Evolutionary conservation across 2,329 filamentous ascomycete species (phyloP).

Genomic region (Pyrenophora graminea): DNA sequence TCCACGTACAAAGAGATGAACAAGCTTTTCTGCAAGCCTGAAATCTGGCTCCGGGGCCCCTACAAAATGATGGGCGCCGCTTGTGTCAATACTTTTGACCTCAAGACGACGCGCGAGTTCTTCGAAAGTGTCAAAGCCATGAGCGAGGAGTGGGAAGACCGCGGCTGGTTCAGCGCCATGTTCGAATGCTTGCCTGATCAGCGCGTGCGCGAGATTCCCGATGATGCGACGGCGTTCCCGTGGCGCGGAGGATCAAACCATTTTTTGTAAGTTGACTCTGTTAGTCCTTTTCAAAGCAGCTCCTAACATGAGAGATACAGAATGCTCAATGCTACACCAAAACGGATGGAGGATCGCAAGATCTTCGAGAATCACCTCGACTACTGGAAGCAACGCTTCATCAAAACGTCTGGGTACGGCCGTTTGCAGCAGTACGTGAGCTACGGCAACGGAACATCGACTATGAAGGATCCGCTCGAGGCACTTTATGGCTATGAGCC

Average conservation of each 20-base stretch:
- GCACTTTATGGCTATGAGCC: slow-evolving; percentile 8
- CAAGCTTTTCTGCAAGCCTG: slow-evolving; percentile 8
- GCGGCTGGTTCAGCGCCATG: slow-evolving; percentile 13
- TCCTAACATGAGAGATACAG: not conserved
- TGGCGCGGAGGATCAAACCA: slow-evolving; percentile 10
- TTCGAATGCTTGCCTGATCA: slow-evolving; percentile 10
- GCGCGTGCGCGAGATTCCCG: slow-evolving; percentile 4
- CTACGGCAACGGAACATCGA: slow-evolving; percentile 4
- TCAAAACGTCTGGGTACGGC: slow-evolving; percentile 3
- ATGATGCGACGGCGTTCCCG: slow-evolving; percentile 7
- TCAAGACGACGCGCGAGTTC: slow-evolving; percentile 10
- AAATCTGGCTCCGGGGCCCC: slow-evolving; percentile 1
- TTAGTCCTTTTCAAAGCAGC: not conserved
- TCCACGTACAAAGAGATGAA: slow-evolving; percentile 12
- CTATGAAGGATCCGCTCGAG: slow-evolving; percentile 5
- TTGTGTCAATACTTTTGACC: slow-evolving; percentile 2
- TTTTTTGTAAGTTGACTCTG: not conserved
- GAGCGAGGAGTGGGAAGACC: slow-evolving; percentile 8
- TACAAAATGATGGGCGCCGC: slow-evolving; percentile 9
- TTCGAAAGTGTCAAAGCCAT: slow-evolving; percentile 11
- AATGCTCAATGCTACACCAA: slow-evolving; percentile 9
- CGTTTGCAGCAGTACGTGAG: slow-evolving; percentile 10
- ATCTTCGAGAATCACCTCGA: slow-evolving; percentile 5
- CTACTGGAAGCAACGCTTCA: slow-evolving; percentile 9
- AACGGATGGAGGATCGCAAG: slow-evolving; percentile 4